phyloP scores from a whole-genome alignment of 2,329 filamentous ascomycete genomes.

The Neurospora sp. region DNA sequence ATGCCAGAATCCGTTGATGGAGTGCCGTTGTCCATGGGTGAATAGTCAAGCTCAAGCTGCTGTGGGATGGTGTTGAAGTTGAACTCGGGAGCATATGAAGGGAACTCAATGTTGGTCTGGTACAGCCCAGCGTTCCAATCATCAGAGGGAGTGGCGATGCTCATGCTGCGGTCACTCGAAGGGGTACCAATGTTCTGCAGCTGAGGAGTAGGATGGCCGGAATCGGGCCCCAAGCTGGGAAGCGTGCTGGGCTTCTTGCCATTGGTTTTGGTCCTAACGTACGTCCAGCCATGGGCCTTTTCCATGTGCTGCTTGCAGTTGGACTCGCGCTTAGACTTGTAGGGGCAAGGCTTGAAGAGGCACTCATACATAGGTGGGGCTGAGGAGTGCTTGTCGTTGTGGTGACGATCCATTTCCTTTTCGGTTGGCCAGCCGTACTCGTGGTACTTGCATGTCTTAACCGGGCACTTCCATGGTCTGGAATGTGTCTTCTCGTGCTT shows the following conservation, averaged over 20 bases:
- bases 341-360: slow-evolving; percentile 72
- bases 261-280: slow-evolving; percentile 72
- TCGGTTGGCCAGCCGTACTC: slow-evolving; percentile 90
- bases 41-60: slow-evolving; percentile 33
- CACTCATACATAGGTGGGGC: slow-evolving; percentile 77
- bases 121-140: slow-evolving; percentile 29
- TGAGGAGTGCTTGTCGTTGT: slow-evolving; percentile 89
- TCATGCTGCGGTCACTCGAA: slow-evolving; percentile 44
- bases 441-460: slow-evolving; percentile 78
- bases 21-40: slow-evolving; percentile 41
- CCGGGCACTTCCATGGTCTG: slow-evolving; percentile 87
- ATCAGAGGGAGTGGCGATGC: slow-evolving; percentile 47
- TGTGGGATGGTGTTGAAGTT: slow-evolving; percentile 36
- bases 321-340: slow-evolving; percentile 85
- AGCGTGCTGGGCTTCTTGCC: slow-evolving; percentile 49
- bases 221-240: slow-evolving; percentile 29
- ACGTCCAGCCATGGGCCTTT: slow-evolving; percentile 65
- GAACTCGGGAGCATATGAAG: slow-evolving; percentile 34
- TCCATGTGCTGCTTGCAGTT: slow-evolving; percentile 86
- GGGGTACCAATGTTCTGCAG: slow-evolving; percentile 55
- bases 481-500: slow-evolving; percentile 99
- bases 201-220: slow-evolving; percentile 44
- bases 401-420: slow-evolving; percentile 92
- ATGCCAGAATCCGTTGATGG: slow-evolving; percentile 32
- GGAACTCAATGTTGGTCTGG: slow-evolving; percentile 34